Evolutionary conservation across 768 basidiomycete species (phyloP).

Genomic region (Kwoniella newhampshirensis): DNA sequence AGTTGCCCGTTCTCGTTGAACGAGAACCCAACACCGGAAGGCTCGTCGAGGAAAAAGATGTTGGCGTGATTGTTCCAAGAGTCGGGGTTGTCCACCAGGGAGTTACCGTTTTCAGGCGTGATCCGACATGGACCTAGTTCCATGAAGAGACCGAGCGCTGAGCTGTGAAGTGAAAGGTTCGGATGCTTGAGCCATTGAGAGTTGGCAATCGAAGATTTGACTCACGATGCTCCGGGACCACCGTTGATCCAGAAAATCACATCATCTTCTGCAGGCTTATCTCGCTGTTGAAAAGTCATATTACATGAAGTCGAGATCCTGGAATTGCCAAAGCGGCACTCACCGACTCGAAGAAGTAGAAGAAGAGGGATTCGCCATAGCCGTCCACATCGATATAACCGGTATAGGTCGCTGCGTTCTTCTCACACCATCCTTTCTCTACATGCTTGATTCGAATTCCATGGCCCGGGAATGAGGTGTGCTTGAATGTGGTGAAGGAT

Average conservation of each 20-base stretch:
- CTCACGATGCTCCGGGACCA: constrained; percentile 63
- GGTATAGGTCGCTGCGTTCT: constrained; percentile 42
- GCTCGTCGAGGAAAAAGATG: constrained; percentile 61
- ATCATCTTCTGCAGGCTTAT: constrained; percentile 37
- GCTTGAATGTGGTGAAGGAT: too few relatives aligned
- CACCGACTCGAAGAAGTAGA: constrained; percentile 72
- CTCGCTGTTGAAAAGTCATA: too few relatives aligned
- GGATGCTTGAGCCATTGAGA: too few relatives aligned
- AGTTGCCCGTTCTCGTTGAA: too few relatives aligned
- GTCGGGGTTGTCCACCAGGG: too few relatives aligned
- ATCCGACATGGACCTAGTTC: constrained; percentile 61
- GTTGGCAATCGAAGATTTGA: too few relatives aligned
- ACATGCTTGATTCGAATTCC: constrained; percentile 49
- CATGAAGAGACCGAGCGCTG: constrained; percentile 65
- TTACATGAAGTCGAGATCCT: too few relatives aligned
- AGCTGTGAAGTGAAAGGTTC: too few relatives aligned
- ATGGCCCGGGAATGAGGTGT: too few relatives aligned
- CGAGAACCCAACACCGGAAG: constrained; percentile 52
- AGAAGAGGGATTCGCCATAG: constrained; percentile 43
- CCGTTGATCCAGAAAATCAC: constrained; percentile 41
- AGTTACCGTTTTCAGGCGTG: too few relatives aligned
- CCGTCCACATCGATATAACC: constrained; percentile 35
- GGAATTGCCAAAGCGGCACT: too few relatives aligned
- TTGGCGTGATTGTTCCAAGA: too few relatives aligned
- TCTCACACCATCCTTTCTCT: constrained; percentile 55